Evolutionary conservation across 2,329 filamentous ascomycete species (phyloP).

Genomic region (Trichoderma lentiforme): DNA sequence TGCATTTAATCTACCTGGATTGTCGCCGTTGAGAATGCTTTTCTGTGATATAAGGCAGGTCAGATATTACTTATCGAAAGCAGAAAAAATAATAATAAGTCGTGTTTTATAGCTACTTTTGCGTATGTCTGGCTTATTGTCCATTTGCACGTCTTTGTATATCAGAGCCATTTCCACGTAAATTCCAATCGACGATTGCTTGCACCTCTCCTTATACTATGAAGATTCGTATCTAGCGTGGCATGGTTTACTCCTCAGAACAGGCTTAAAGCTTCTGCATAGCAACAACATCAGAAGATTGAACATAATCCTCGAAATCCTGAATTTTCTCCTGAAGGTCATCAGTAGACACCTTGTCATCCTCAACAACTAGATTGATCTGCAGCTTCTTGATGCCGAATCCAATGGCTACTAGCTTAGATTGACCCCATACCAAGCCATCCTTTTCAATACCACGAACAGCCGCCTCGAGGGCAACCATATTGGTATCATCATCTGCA

Average conservation of each 20-base stretch:
- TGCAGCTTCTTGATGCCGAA: slow-evolving; percentile 99
- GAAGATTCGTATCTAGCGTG: not conserved
- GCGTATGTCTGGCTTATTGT: too few species aligned
- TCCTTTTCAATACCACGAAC: slow-evolving; percentile 86
- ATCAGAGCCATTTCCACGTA: not conserved
- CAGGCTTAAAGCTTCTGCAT: slow-evolving; percentile 66
- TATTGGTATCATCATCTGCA: not conserved
- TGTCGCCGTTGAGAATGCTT: too few species aligned
- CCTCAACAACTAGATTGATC: slow-evolving; percentile 96
- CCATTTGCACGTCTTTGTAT: not conserved
- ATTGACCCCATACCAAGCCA: slow-evolving; percentile 92
- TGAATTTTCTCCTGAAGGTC: slow-evolving; percentile 83
- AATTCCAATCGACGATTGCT: not conserved
- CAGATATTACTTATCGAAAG: too few species aligned
- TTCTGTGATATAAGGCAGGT: too few species aligned
- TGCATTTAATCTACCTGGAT: too few species aligned
- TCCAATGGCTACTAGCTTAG: slow-evolving; percentile 83
- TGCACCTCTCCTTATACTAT: not conserved
- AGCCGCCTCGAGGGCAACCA: slow-evolving; percentile 73
- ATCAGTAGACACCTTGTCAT: slow-evolving; percentile 86
- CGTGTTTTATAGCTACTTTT: too few species aligned
- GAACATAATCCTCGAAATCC: slow-evolving; percentile 89
- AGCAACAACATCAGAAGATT: slow-evolving; percentile 85
- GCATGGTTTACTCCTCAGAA: not conserved
- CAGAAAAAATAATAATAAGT: too few species aligned